Base-by-base conservation (phyloP, 2,329 filamentous ascomycete genomes). In the Colletotrichum ledebouriae region DNA sequence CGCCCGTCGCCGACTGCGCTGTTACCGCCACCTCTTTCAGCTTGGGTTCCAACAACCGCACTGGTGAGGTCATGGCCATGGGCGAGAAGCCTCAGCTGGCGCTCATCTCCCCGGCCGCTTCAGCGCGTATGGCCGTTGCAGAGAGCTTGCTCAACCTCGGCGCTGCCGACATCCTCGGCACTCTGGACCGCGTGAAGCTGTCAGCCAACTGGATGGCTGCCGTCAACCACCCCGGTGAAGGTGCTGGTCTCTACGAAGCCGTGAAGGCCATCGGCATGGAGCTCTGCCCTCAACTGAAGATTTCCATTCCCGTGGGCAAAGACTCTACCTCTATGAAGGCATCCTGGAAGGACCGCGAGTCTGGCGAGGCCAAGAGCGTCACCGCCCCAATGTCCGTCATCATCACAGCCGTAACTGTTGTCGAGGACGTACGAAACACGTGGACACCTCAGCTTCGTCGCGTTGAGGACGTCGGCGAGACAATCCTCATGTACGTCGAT, bases 291-390 rank as follows among this genome's bases (percentile, higher is more conserved):
- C 86, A 92, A 73, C 86, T 98, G n/a, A 94, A 93, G 39, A 89
- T 99, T 70, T 94, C 92, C 65, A 98, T 99, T 68, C 96, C 96
- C 4, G 96, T 98, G 9, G 96, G 96, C 63, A 98, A 99, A 81
- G 96, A 99, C 79, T 98, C 95, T 0, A 97, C 97, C 80, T 98
- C 94, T 3, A 98, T 99, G 96, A 98, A 98, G 85, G 95, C 97
- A 75, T 94, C 94, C 63, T 98, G 96, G 96, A 92, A 89, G 76
- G 92, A 95, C 72, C 83, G 84, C 70, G 83, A 86, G 64, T 87
- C 84, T 34, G 87, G 88, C 17, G 86, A 92, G 70, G 81, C 86
- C 13, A 96, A 92, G 82, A 94, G 94, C 72, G 95, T 98, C 57
- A 98, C 94, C 42, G 93, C 96, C 4, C 96, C 96, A 1, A 88